These are phyloP conservation scores for Citrus maxima DNA, from an alignment of 345 rosid species.

Conservation along the genomic window DNA sequence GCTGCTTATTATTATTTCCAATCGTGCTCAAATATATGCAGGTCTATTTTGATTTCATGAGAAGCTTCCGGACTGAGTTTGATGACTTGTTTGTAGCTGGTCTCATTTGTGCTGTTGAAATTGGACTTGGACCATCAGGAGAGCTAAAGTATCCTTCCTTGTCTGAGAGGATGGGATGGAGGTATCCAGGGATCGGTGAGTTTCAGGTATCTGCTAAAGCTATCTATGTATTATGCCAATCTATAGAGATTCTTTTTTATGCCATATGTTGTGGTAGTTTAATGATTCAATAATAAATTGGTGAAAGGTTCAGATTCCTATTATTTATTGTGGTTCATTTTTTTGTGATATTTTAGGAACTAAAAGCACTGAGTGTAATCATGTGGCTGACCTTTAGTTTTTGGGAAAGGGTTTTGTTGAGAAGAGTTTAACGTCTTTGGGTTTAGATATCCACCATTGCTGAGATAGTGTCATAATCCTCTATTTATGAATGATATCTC, in stretches of 20 bases:
- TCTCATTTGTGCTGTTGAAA: conserved; percentile 66
- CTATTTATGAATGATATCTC: not conserved
- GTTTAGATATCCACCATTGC: not conserved
- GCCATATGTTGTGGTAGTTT: not conserved
- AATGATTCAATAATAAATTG: not conserved
- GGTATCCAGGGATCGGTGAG: conserved; percentile 95
- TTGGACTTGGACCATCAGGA: conserved; percentile 92
- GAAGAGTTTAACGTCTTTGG: not conserved
- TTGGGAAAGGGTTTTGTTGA: not conserved
- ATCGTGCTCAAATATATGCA: conserved; percentile 22
- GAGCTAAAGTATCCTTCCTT: conserved; percentile 87
- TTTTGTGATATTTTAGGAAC: not conserved
- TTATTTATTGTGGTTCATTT: not conserved
- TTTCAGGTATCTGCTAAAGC: conserved; percentile 77
- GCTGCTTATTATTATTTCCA: conserved; percentile 8
- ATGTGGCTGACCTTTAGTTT: not conserved
- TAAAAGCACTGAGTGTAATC: not conserved
- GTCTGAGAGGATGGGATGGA: conserved; percentile 88
- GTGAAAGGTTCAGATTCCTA: not conserved
- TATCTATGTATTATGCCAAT: not conserved
- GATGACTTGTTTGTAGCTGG: conserved; percentile 76
- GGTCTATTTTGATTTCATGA: conserved; percentile 98
- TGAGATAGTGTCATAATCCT: not conserved
- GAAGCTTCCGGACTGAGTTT: conserved; percentile 91
- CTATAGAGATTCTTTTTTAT: not conserved